These are phyloP conservation scores for Coemansia sp. DNA, from an alignment of 192 early-diverging fungal species.

Conservation along the genomic window DNA sequence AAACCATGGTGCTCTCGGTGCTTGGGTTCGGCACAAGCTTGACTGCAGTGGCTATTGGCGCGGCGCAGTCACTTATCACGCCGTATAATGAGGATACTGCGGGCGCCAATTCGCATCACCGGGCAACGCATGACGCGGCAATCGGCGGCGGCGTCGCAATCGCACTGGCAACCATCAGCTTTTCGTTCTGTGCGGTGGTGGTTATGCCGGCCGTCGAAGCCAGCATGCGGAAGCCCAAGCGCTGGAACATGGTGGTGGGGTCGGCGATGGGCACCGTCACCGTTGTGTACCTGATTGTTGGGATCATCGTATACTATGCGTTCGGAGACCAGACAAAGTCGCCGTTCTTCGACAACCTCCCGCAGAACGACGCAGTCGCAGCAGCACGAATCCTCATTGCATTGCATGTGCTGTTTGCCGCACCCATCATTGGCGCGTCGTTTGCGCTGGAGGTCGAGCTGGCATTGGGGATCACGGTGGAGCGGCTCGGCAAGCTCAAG, in stretches of 20 bases:
- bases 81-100: conserved; percentile 14
- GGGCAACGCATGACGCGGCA: conserved; percentile 27
- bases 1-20: conserved; percentile 64
- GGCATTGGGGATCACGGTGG: conserved; percentile 54
- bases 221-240: conserved; percentile 63
- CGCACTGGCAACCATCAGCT: conserved; percentile 70
- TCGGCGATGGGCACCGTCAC: conserved; percentile 61
- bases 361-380: conserved; percentile 54
- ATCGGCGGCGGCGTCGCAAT: conserved; percentile 60
- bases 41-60: conserved; percentile 60
- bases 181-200: conserved; percentile 73
- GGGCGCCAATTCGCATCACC: conserved; percentile 17
- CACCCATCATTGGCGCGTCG: conserved; percentile 70
- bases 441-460: conserved; percentile 69
- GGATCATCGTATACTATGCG: conserved; percentile 66
- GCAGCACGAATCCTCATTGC: conserved; percentile 71
- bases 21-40: conserved; percentile 73
- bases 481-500: conserved; percentile 37
- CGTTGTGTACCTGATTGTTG: conserved; percentile 62
- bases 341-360: conserved; percentile 66
- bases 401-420: conserved; percentile 76
- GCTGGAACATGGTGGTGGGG: conserved; percentile 65
- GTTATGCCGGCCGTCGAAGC: conserved; percentile 78
- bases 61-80: conserved; percentile 53
- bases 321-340: conserved; percentile 61